phyloP scores from a whole-genome alignment of 192 early-diverging fungal genomes.

The Ramicandelaber brevisporus region DNA sequence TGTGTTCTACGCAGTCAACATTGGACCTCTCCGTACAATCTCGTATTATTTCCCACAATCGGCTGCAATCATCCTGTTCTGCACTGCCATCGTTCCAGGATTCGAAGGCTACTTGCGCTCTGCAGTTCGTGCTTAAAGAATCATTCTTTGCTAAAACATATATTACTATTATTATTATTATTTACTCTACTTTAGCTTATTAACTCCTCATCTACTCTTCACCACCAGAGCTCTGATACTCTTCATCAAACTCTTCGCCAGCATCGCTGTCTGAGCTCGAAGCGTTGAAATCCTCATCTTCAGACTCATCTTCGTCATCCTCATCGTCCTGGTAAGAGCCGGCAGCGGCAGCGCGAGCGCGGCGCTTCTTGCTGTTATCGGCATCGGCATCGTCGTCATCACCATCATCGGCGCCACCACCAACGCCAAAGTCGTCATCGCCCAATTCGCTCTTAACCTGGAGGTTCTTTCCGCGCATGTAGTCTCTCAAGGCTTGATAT shows the following conservation, averaged over 20 bases:
- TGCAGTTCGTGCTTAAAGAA: too few species aligned
- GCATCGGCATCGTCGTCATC: constrained; percentile 21
- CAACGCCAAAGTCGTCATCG: constrained; percentile 12
- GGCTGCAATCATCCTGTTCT: too few species aligned
- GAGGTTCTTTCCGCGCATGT: constrained; percentile 57
- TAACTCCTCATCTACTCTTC: constrained; percentile 3
- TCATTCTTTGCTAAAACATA: too few species aligned
- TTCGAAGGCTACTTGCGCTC: too few species aligned
- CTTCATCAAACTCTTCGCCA: constrained; percentile 49
- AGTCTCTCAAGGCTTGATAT: constrained; percentile 53
- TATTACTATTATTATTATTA: too few species aligned
- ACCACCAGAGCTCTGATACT: constrained; percentile 15
- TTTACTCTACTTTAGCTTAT: too few species aligned
- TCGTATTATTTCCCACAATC: too few species aligned
- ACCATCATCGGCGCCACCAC: constrained; percentile 4
- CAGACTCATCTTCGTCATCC: constrained; percentile 40
- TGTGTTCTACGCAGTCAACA: too few species aligned
- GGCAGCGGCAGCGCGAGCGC: constrained; percentile 1
- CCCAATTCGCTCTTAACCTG: constrained; percentile 48
- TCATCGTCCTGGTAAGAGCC: constrained; percentile 7
- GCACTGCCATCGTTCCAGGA: too few species aligned
- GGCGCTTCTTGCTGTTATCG: constrained; percentile 22
- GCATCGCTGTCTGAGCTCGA: constrained; percentile 45
- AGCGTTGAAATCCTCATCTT: constrained; percentile 79
- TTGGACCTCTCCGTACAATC: too few species aligned